Percentiles rank a stretch among this genome's conserved stretches.
These are phyloP conservation scores for Eucalyptus cladocalyx DNA, from an alignment of 345 rosid species.

Conservation along the genomic window DNA sequence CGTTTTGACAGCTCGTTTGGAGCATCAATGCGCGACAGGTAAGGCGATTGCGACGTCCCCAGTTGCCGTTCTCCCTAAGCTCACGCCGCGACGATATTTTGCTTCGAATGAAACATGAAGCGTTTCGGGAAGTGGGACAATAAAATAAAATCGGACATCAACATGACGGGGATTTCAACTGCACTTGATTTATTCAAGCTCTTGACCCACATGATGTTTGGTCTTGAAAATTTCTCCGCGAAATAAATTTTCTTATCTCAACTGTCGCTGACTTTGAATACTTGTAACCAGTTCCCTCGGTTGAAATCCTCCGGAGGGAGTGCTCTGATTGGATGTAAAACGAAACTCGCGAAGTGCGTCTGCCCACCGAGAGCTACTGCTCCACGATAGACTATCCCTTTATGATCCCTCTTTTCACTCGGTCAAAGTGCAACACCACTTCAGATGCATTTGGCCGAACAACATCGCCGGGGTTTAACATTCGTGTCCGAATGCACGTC, in stretches of 20 bases:
- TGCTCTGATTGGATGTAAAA: not conserved
- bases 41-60: not conserved
- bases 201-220: not conserved
- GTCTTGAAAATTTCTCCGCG: not conserved
- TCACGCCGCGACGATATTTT: not conserved
- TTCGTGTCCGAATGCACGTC: not conserved
- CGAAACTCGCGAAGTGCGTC: not conserved
- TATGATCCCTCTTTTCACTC: not conserved
- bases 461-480: not conserved
- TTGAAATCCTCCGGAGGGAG: not conserved
- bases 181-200: not conserved
- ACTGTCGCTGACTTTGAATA: not conserved
- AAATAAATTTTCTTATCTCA: not conserved
- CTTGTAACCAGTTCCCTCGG: not conserved
- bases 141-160: not conserved
- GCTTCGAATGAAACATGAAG: not conserved
- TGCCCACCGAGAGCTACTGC: not conserved
- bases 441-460: not conserved
- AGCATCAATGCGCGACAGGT: not conserved
- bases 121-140: not conserved
- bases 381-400: not conserved
- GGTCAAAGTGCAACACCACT: not conserved
- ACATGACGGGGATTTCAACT: not conserved
- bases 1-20: not conserved
- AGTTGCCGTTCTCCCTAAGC: not conserved